phyloP scores from a whole-genome alignment of 176 grass and related monocot species.

The Musa schizocarpa region DNA sequence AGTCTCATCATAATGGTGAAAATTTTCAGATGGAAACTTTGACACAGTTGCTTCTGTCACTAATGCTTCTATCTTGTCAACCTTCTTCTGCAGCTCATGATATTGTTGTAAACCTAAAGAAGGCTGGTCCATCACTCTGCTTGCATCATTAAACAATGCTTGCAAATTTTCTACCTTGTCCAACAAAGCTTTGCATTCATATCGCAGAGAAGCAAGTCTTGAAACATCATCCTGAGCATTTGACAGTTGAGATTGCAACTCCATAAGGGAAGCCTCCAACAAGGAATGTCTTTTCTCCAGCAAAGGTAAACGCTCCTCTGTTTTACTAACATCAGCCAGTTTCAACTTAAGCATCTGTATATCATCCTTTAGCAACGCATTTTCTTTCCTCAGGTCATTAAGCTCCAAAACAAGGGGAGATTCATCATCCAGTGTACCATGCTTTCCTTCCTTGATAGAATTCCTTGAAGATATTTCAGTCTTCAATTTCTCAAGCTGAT shows the following conservation, averaged over 20 bases:
- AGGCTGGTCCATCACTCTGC: constrained; percentile 41
- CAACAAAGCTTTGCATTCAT: constrained; percentile 41
- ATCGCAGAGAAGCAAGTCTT: constrained; percentile 37
- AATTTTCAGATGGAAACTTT: constrained; percentile 30
- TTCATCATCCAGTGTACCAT: constrained; percentile 8
- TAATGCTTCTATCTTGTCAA: constrained; percentile 39
- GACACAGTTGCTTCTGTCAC: constrained; percentile 39
- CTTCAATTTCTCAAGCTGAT: constrained; percentile 27
- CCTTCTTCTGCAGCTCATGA: constrained; percentile 41
- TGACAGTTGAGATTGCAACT: constrained; percentile 43
- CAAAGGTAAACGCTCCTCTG: constrained; percentile 43
- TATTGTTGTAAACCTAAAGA: constrained; percentile 24
- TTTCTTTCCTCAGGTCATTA: constrained; percentile 48
- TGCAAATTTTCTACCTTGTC: constrained; percentile 56
- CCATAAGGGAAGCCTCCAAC: constrained; percentile 47
- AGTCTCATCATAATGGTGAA: constrained; percentile 36
- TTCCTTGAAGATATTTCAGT: constrained; percentile 28
- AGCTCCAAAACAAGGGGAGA: constrained; percentile 35
- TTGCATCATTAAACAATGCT: constrained; percentile 40
- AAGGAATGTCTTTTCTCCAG: constrained; percentile 62
- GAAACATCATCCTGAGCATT: constrained; percentile 41
- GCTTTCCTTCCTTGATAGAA: constrained; percentile 18
- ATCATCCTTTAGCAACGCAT: constrained; percentile 51
- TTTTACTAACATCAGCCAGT: constrained; percentile 40
- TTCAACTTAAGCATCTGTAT: constrained; percentile 43